phyloP scores from a whole-genome alignment of 1,284 basidiomycete species.

The Naganishia sp. region DNA sequence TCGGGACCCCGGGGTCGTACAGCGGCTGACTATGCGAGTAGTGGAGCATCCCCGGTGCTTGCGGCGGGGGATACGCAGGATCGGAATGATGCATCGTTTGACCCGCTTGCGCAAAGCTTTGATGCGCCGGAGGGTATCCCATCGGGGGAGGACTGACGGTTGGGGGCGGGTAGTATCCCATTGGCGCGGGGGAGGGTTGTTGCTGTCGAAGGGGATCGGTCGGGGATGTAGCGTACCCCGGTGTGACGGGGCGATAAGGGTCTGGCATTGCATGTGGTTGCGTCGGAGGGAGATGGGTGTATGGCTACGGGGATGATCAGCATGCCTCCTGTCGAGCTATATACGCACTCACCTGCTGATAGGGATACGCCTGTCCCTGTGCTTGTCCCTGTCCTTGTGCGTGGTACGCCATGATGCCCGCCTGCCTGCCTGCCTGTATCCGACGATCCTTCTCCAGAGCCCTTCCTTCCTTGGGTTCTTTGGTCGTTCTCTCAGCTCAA shows the following conservation, averaged over 20 bases:
- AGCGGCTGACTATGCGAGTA: conserved; percentile 14
- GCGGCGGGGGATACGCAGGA: neutral
- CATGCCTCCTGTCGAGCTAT: neutral
- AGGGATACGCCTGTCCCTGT: conserved; percentile 4
- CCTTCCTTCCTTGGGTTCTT: no score
- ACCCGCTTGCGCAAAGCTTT: conserved; percentile 16
- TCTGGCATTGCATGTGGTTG: conserved; percentile 11
- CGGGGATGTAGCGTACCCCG: neutral
- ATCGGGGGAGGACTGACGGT: conserved; percentile 6
- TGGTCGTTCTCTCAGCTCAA: no score
- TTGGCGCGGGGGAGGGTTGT: neutral
- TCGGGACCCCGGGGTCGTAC: conserved; percentile 10
- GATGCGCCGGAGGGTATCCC: conserved; percentile 4
- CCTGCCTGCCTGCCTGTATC: no score
- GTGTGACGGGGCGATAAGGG: conserved; percentile 1
- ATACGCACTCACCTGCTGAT: neutral
- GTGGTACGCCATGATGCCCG: neutral
- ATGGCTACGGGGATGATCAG: neutral
- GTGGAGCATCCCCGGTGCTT: neutral
- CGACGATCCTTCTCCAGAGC: no score
- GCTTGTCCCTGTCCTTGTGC: no score
- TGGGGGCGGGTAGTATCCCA: conserved; percentile 9
- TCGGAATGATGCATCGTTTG: conserved; percentile 11
- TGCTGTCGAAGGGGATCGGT: conserved; percentile 13
- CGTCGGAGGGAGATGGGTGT: neutral